These are phyloP conservation scores for Magnolia kwangsiensis DNA, from an alignment of 164 flowering plant species.

Conservation along the genomic window DNA sequence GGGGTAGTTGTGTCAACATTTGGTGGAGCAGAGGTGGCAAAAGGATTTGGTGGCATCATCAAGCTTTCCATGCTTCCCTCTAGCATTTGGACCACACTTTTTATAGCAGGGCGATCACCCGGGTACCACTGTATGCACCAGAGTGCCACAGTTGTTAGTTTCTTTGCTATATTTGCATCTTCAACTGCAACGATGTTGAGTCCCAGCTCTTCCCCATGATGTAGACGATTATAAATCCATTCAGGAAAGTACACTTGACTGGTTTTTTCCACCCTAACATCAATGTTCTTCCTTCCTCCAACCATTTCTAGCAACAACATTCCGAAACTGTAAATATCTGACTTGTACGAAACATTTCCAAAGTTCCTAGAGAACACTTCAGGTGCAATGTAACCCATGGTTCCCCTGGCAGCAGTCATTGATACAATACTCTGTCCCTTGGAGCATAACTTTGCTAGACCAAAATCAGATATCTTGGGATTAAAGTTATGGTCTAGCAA, in stretches of 20 bases:
- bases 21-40: not conserved
- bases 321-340: constrained; percentile 11
- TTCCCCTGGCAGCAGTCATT: constrained; percentile 1
- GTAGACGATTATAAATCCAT: constrained; percentile 8
- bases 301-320: constrained; percentile 15
- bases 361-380: constrained; percentile 11
- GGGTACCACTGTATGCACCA: constrained; percentile 13
- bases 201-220: not conserved
- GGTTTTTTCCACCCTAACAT: not conserved
- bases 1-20: not conserved
- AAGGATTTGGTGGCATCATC: constrained; percentile 11
- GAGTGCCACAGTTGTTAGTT: not conserved
- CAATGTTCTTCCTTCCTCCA: constrained; percentile 7
- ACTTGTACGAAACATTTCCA: constrained; percentile 9
- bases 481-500: constrained; percentile 2
- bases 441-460: constrained; percentile 8
- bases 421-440: not conserved
- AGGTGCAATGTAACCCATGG: constrained; percentile 9
- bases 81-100: constrained; percentile 8
- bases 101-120: constrained; percentile 6
- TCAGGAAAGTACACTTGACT: constrained; percentile 9
- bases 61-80: not conserved
- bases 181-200: not conserved
- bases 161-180: not conserved
- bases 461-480: constrained; percentile 10